phyloP scores from a whole-genome alignment of 768 basidiomycete species.

The Trametes meyenii region DNA sequence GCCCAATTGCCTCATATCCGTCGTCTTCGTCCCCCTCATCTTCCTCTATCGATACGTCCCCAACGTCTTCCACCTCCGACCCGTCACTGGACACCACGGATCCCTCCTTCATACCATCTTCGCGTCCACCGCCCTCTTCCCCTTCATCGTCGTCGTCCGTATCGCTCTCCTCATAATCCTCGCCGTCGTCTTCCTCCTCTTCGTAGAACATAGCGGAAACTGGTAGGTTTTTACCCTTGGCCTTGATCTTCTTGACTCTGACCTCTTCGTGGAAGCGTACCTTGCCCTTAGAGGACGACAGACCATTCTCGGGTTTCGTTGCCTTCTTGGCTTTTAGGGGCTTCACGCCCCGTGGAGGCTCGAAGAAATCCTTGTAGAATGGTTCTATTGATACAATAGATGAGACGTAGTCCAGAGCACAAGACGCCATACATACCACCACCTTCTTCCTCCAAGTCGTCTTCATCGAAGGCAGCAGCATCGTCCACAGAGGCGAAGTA shows the following conservation, averaged over 20 bases:
- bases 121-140: conserved; percentile 34
- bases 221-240: conserved; percentile 67
- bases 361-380: conserved; percentile 83
- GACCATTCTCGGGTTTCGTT: conserved; percentile 19
- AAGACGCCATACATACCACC: conserved; percentile 37
- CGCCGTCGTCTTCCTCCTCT: conserved; percentile 45
- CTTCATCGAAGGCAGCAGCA: conserved; percentile 42
- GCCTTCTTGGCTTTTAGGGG: conserved; percentile 29
- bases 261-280: conserved; percentile 86
- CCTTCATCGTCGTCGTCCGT: conserved; percentile 25
- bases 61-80: conserved; percentile 27
- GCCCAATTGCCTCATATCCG: conserved; percentile 55
- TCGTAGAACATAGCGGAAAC: conserved; percentile 46
- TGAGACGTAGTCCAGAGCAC: not conserved
- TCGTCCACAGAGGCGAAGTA: conserved; percentile 65
- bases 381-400: conserved; percentile 45
- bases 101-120: conserved; percentile 36
- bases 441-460: conserved; percentile 47
- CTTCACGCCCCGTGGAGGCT: conserved; percentile 47
- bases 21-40: conserved; percentile 29
- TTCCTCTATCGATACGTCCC: conserved; percentile 16
- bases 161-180: conserved; percentile 38
- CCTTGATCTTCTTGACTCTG: conserved; percentile 77
- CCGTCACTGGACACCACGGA: conserved; percentile 28
- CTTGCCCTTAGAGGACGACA: conserved; percentile 38